Evolutionary conservation across 192 early-diverging fungal species (phyloP).

Genomic region (Oehlia diaphana): DNA sequence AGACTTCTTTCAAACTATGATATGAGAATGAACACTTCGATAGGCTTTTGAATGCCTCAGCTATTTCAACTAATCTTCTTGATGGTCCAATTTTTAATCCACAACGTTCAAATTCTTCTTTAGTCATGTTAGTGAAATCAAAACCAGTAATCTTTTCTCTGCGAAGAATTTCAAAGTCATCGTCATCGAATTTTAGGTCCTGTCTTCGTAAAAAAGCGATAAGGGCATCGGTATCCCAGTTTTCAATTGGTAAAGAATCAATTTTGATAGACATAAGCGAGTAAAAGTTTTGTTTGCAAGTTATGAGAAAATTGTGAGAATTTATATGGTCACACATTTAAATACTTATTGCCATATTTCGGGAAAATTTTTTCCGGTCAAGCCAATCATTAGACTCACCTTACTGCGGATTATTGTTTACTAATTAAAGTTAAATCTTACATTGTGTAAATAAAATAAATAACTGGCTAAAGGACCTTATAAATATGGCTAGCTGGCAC

Average conservation of each 20-base stretch:
- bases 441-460: too few relatives aligned
- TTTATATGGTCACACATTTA: too few relatives aligned
- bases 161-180: constrained; percentile 6
- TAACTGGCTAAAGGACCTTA: too few relatives aligned
- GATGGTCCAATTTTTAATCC: not conserved
- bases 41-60: not conserved
- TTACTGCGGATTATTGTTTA: too few relatives aligned
- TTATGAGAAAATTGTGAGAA: too few relatives aligned
- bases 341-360: too few relatives aligned
- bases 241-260: not conserved
- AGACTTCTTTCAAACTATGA: constrained; percentile 16
- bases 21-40: not conserved
- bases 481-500: too few relatives aligned
- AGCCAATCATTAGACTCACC: too few relatives aligned
- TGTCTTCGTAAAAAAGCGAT: constrained; percentile 10
- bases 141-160: constrained; percentile 11
- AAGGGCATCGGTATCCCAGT: constrained; percentile 17
- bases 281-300: too few relatives aligned
- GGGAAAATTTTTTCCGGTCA: too few relatives aligned
- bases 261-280: too few relatives aligned
- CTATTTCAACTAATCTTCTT: not conserved
- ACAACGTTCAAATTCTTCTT: constrained; percentile 8
- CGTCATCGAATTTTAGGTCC: not conserved
- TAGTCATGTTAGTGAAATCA: not conserved
- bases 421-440: too few relatives aligned